Conservation (phyloP, 2,329 filamentous ascomycete genomes). For the Apiospora koreana region DNA sequence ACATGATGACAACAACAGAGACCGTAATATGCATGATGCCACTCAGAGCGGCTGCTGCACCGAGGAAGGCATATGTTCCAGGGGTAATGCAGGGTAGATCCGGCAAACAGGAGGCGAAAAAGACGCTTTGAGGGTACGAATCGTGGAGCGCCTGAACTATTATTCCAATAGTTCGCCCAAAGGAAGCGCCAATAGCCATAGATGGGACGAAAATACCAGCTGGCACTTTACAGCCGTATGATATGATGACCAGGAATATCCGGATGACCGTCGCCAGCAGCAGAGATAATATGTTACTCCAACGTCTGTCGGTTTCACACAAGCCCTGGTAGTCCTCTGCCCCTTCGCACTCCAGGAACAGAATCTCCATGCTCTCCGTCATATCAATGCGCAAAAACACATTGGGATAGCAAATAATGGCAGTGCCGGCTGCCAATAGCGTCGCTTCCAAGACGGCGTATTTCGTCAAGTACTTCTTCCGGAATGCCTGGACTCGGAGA, state of each 20-base stretch:
- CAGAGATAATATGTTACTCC: conserved; percentile 77
- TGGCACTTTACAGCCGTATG: conserved; percentile 96
- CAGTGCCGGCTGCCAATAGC: conserved; percentile 78
- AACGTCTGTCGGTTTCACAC: conserved; percentile 77
- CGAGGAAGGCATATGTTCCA: conserved; percentile 94
- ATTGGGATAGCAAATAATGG: conserved; percentile 94
- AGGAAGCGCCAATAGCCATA: conserved; percentile 95
- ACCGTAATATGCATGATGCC: conserved; percentile 99
- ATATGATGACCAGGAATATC: conserved; percentile 85
- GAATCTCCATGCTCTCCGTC: conserved; percentile 98
- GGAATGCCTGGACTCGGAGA: conserved; percentile 83
- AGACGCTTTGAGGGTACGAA: conserved; percentile 75
- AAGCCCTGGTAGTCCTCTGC: conserved; percentile 86
- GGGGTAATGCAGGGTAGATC: conserved; percentile 96
- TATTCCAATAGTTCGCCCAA: conserved; percentile 92
- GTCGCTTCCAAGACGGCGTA: conserved; percentile 88
- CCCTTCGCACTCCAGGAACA: conserved; percentile 92
- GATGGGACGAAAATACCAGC: conserved; percentile 97
- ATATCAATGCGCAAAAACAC: conserved; percentile 95
- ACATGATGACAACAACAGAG: conserved; percentile 98
- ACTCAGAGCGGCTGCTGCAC: conserved; percentile 85
- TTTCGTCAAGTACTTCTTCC: conserved; percentile 84
- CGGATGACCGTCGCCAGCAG: conserved; percentile 78
- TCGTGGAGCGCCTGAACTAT: conserved; percentile 89
- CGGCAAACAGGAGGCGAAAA: conserved; percentile 86